Base-by-base conservation (phyloP, 306 rosid species). In the Ormosia semicastrata region DNA sequence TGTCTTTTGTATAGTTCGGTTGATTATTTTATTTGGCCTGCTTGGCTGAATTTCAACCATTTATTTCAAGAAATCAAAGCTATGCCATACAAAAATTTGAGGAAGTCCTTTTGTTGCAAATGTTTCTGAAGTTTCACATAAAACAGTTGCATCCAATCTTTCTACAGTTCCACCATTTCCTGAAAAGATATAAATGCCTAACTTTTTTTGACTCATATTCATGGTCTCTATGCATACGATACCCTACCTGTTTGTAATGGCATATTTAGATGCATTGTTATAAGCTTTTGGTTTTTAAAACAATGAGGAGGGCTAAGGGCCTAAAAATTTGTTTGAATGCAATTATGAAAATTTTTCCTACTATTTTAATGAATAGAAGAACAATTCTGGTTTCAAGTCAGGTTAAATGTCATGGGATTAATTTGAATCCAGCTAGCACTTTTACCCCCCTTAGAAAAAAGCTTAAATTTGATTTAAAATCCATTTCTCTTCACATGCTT, bases 151-250 rank as follows among this genome's bases (percentile, higher is more conserved):
- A 58, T 75, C 74, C 75, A 78, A 80, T 76, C 53, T 77, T 56
- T 78, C 58, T 40, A 57, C 71, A 64, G 64, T 85, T 82, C 54
- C 87, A 82, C 83, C 68, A 76, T 75, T 82, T 82, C 85, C 82
- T 88, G 87, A 44, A 85, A 79, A 71, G 71, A 85, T 65, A 73
- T 53, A 71, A 79, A 80, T 87, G 89, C 79, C 87, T 87, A 80
- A 71, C 70, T 82, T 17, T 77, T 66, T 88, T 83, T 24, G 88
- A 85, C 85, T 79, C 65, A 56, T 74, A 6, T 32, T 46, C 18
- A 7, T 77, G 75, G 52, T 60, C 71, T 66, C 84, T 67, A 5
- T 73, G 44, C 77, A 74, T 70, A 70, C 85, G 85, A 32, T 85
- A 76, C 88, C 81, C 86, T 72, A 76, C 82, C 17, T 87, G 84